Evolutionary conservation across 257 asterid genomes (phyloP).

Genomic region (Cinchona pubescens): DNA sequence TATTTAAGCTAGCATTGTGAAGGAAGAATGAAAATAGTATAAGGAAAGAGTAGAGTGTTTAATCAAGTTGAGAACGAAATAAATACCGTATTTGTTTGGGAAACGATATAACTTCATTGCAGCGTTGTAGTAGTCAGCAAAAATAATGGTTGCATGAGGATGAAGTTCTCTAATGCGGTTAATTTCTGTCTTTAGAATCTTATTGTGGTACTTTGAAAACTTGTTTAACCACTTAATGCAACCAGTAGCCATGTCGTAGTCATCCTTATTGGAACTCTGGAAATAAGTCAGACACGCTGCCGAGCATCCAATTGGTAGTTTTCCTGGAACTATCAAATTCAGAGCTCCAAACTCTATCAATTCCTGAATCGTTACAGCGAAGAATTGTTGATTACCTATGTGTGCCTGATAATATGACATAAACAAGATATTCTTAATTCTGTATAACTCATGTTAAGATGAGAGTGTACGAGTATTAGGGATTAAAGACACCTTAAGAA

Average conservation of each 20-base stretch:
- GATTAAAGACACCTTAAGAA: no score
- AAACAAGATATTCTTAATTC: no score
- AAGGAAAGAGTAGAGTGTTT: background rate
- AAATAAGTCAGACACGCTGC: conserved; percentile 32
- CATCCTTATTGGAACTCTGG: conserved; percentile 13
- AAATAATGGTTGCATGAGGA: conserved; percentile 39
- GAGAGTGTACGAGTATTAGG: no score
- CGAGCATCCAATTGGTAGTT: conserved; percentile 46
- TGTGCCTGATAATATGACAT: no score
- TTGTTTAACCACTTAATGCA: conserved; percentile 45
- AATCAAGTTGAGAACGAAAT: background rate
- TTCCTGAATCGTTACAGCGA: conserved; percentile 29
- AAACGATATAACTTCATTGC: conserved; percentile 29
- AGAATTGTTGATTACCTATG: background rate
- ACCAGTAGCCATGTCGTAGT: conserved; percentile 40
- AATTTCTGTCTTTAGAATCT: conserved; percentile 31
- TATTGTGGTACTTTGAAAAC: conserved; percentile 33
- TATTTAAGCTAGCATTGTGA: background rate
- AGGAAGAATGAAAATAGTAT: background rate
- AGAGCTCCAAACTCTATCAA: conserved; percentile 43
- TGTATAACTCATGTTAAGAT: no score
- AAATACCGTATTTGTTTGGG: conserved; percentile 21
- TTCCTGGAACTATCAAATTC: conserved; percentile 51
- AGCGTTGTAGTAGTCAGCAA: conserved; percentile 49
- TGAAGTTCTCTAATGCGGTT: conserved; percentile 19